Conservation (phyloP, 116 monocot species). For the Zostera marina region DNA sequence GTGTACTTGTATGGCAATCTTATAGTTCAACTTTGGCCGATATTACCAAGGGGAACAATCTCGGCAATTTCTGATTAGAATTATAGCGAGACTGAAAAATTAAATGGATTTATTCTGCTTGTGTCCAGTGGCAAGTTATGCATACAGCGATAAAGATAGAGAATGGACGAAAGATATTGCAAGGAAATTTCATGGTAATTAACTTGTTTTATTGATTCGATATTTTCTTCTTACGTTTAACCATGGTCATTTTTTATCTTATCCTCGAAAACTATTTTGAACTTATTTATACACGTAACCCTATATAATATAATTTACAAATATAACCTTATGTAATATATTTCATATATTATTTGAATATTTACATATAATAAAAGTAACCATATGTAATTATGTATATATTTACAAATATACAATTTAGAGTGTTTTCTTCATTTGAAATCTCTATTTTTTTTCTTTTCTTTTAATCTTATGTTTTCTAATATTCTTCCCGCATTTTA, state of each 20-base stretch:
- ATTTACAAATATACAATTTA: too few species aligned
- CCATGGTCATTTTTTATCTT: not conserved
- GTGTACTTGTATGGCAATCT: not conserved
- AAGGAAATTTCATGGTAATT: constrained; percentile 45
- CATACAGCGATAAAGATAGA: constrained; percentile 65
- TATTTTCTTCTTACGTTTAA: not conserved
- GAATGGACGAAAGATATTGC: constrained; percentile 67
- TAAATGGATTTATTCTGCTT: constrained; percentile 37
- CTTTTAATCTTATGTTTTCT: too few species aligned
- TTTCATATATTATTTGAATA: too few species aligned
- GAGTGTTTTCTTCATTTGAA: too few species aligned
- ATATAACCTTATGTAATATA: too few species aligned
- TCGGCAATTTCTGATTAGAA: constrained; percentile 7
- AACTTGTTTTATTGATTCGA: not conserved
- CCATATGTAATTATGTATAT: too few species aligned
- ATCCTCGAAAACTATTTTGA: too few species aligned
- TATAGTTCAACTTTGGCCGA: constrained; percentile 33
- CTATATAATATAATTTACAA: too few species aligned
- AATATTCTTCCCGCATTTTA: too few species aligned
- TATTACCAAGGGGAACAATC: constrained; percentile 45
- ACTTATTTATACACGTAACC: too few species aligned
- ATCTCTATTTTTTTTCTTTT: too few species aligned
- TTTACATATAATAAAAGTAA: too few species aligned
- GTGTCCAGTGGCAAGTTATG: constrained; percentile 58
- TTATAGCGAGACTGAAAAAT: constrained; percentile 1